Conservation (phyloP, 2,329 filamentous ascomycete genomes). For the Chaetoscypha palmicola region DNA sequence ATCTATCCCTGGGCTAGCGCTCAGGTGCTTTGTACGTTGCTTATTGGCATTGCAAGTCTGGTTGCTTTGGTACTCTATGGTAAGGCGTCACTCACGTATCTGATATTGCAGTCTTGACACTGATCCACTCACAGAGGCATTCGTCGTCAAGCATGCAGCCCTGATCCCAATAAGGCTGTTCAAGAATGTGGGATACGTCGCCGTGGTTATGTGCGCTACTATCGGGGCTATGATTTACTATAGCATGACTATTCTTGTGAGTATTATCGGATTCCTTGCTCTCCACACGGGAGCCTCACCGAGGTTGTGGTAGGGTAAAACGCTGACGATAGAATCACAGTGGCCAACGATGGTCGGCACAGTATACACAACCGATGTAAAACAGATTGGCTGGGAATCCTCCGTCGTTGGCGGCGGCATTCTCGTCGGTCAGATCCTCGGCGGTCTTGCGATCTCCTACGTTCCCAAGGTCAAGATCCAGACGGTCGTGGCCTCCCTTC, state of each 20-base stretch:
- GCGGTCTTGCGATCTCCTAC: constrained; percentile 34
- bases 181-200: constrained; percentile 35
- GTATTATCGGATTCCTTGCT: too few species aligned
- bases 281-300: too few species aligned
- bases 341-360: constrained; percentile 38
- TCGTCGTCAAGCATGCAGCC: constrained; percentile 32
- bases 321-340: too few species aligned
- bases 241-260: constrained; percentile 37
- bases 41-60: constrained; percentile 15
- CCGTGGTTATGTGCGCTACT: constrained; percentile 34
- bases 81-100: constrained; percentile 1
- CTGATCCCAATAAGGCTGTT: constrained; percentile 40
- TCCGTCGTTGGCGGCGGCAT: constrained; percentile 37
- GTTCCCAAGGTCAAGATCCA: constrained; percentile 34
- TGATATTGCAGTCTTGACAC: too few species aligned
- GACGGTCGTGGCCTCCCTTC: constrained; percentile 25
- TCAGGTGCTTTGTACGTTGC: constrained; percentile 29
- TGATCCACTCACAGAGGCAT: constrained; percentile 31
- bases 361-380: constrained; percentile 35
- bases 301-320: too few species aligned
- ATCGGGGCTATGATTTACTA: constrained; percentile 41
- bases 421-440: constrained; percentile 35
- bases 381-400: constrained; percentile 37
- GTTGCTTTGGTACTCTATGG: constrained; percentile 20
- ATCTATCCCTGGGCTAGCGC: constrained; percentile 38